phyloP scores from a whole-genome alignment of 345 rosid species.

The Carallia pectinifolia region DNA sequence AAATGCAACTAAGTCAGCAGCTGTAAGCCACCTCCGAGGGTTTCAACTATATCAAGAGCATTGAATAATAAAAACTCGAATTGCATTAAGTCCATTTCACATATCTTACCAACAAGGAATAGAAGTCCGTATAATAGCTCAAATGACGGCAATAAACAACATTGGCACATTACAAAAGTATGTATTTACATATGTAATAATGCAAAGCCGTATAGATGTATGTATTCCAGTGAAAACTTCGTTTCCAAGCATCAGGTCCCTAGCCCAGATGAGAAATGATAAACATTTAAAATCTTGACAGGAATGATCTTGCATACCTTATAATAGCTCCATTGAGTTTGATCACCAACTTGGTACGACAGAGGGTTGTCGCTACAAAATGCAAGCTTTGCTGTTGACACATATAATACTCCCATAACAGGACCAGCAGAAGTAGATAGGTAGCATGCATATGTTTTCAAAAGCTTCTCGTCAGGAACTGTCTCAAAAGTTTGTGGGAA shows the following conservation, averaged over 20 bases:
- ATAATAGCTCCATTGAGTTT: slow-evolving; percentile 82
- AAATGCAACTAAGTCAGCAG: too few species aligned
- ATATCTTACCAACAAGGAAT: too few species aligned
- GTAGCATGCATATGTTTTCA: slow-evolving; percentile 82
- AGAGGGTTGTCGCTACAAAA: slow-evolving; percentile 87
- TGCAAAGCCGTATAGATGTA: too few species aligned
- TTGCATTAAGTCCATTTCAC: too few species aligned
- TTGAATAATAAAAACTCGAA: too few species aligned
- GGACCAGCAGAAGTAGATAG: slow-evolving; percentile 99
- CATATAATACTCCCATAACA: slow-evolving; percentile 81
- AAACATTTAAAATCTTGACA: neutral
- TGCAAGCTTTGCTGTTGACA: slow-evolving; percentile 75
- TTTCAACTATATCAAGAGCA: too few species aligned
- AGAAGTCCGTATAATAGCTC: too few species aligned
- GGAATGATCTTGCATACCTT: slow-evolving; percentile 48
- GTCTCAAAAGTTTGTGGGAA: slow-evolving; percentile 75
- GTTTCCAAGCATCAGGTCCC: neutral
- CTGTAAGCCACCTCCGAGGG: too few species aligned
- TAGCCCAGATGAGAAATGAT: neutral
- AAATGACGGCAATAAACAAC: too few species aligned
- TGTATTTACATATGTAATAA: too few species aligned
- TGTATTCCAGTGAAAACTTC: too few species aligned
- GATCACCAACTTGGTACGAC: slow-evolving; percentile 71
- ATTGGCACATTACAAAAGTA: too few species aligned
- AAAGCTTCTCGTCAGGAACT: slow-evolving; percentile 75